Evolutionary conservation across 1,139 yeast genomes (phyloP).

Genomic region (Lipomyces yarrowii): DNA sequence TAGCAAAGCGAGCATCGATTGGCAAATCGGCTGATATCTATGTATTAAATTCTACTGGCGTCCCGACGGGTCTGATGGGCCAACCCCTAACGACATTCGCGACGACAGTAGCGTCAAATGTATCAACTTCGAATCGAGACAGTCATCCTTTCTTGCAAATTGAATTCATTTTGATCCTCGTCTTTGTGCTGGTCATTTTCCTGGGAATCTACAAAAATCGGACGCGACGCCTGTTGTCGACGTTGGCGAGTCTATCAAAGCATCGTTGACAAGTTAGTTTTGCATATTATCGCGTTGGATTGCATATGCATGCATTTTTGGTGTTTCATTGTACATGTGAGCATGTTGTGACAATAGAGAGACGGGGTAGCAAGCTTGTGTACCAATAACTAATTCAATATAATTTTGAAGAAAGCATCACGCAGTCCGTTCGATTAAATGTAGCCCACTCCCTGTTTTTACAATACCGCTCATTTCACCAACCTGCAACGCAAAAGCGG

Average conservation of each 20-base stretch:
- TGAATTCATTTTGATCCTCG: neutral
- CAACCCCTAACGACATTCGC: neutral
- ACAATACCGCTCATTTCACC: conserved; percentile 84
- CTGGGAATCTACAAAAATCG: neutral
- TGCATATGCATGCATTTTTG: neutral
- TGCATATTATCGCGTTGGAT: neutral
- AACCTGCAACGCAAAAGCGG: conserved; percentile 76
- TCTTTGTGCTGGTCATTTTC: neutral
- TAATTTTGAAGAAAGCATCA: conserved; percentile 37
- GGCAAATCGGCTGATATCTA: neutral
- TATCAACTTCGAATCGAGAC: neutral
- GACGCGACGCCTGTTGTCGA: neutral
- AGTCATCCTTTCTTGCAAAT: neutral
- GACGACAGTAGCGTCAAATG: neutral
- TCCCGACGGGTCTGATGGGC: neutral
- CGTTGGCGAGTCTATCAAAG: neutral
- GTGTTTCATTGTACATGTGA: too few relatives aligned
- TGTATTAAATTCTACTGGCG: neutral
- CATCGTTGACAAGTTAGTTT: neutral
- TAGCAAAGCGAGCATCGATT: neutral
- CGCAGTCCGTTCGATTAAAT: conserved; percentile 81
- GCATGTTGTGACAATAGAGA: too few relatives aligned
- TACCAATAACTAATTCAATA: neutral
- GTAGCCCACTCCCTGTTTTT: conserved; percentile 91
- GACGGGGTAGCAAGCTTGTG: too few relatives aligned